Base-by-base conservation (phyloP, 2,329 filamentous ascomycete genomes). In the Stemphylium vesicarium region DNA sequence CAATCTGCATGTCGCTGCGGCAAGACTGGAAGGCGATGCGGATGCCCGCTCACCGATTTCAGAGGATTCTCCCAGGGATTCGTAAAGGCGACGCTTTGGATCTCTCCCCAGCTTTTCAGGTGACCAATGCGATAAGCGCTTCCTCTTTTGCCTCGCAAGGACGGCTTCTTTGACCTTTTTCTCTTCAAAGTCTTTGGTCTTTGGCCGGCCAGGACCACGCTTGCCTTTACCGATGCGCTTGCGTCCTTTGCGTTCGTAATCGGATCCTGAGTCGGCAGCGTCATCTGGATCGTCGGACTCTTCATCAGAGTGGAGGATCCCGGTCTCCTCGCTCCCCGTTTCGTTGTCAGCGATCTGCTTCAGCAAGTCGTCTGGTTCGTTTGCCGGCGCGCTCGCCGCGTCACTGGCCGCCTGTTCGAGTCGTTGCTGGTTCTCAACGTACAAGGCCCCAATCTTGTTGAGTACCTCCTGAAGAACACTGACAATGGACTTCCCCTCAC, bases 81-180 rank as follows among this genome's bases (percentile, higher is more conserved):
- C 48, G 10, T 37, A 50, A 12, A 50, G 36, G 4, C 35, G 48
- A 31, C 39, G 48, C 32, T 31, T 50, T 12, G 39, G 48, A 12
- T 50, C 35, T 13, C 35, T 43, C 13, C n/a, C 39, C 13, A 10
- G n/a, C 8, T 15, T 22, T 20, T 35, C 12, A 2, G 39, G 15
- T 7, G 48, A 20, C 15, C n/a, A 7, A 26, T 50, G 15, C 4
- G 33, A 18, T 12, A 31, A 22, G 5, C 37, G 32, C 16, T 31
- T 50, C 16, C 48, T 43, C 15, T 20, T 36, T 15, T 32, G 38
- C 26, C 47, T 42, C 7, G 15, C 31, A 6, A 15, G 13, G 11
- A 50, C n/a, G 6, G 39, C 31, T 5, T 12, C 32, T 4, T 12
- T 20, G 3, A 50, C 10, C 18, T 32, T 43, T n/a, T 24, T 15